Evolutionary conservation across 1,284 basidiomycete species (phyloP).

Genomic region (Boletellus deceptivus): DNA sequence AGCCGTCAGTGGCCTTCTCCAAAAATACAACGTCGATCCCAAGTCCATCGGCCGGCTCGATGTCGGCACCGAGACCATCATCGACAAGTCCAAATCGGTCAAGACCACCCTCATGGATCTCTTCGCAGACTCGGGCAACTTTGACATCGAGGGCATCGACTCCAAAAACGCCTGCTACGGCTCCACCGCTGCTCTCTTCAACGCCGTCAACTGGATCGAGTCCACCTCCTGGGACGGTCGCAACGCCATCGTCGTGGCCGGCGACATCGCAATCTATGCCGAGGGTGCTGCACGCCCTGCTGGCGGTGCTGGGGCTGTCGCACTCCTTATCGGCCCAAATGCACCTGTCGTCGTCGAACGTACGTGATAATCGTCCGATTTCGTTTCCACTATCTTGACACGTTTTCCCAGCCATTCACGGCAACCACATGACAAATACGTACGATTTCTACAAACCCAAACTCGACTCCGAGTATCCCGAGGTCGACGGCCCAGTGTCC

Average conservation of each 20-base stretch:
- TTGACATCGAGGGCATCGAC: conserved; percentile 98
- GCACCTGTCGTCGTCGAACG: conserved; percentile 95
- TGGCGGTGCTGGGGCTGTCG: conserved; percentile 95
- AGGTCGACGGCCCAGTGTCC: conserved; percentile 96
- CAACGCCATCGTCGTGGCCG: conserved; percentile 95
- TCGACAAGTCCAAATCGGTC: conserved; percentile 99
- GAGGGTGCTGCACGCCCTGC: conserved; percentile 94
- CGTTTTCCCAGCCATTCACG: conserved; percentile 79
- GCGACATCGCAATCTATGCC: conserved; percentile 98
- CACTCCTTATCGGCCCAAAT: conserved; percentile 94
- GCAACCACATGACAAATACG: conserved; percentile 96
- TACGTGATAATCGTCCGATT: conserved; percentile 52
- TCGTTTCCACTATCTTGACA: conserved; percentile 10
- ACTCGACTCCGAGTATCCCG: conserved; percentile 90
- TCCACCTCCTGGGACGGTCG: conserved; percentile 97
- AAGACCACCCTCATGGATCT: conserved; percentile 99
- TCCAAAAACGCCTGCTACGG: conserved; percentile 99
- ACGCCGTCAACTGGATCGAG: conserved; percentile 97
- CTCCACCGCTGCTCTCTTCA: conserved; percentile 97
- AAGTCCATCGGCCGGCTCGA: conserved; percentile 95
- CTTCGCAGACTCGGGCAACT: conserved; percentile 89
- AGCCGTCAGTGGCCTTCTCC: conserved; percentile 85
- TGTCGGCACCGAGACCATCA: conserved; percentile 98
- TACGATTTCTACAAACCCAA: conserved; percentile 99
- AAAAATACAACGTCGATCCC: conserved; percentile 96